Base-by-base conservation (phyloP, 2,329 filamentous ascomycete species). In the Aciculosporium take region DNA sequence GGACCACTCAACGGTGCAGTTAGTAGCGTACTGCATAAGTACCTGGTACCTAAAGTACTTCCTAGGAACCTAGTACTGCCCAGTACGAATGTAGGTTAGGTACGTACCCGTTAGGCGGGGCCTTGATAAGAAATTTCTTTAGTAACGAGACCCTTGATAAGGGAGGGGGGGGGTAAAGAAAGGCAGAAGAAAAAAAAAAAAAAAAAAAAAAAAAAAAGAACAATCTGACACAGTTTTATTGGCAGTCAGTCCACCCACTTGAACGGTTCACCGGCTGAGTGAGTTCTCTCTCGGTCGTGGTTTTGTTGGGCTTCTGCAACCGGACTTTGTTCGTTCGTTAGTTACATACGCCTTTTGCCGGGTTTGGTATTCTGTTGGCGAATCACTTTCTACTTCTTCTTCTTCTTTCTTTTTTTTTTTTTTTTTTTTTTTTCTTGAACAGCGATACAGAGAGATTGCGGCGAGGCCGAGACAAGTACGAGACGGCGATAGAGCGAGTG, bases 91-190 rank as follows among this genome's bases (percentile, higher is more conserved):
- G 27, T 28, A 28, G 5, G n/a, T 8, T 17, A 20, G 18, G 37
- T 27, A 39, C 21, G 30, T 20, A 21, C 15, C 12, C 12, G 24
- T 13, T 13, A 5, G 2, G 10, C 18, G 27, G 17, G 12, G 27
- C 33, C 27, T 33, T 29, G 40, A 42, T 42, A 38, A 42, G 40
- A 42, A n/a, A 25, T 28, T 39, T 28, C 12, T 21, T 31, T 20
- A 30, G 30, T 32, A 32, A 27, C 33, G 37, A n/a, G 10, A 31
- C 13, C 25, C 15, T n/a, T 15, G 41, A 43, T 43, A 43, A 40
- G 32, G 35, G 18, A 29, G 13, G n/a, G 20, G 31, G 32, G 6
- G 23, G 24, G 15, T n/a, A n/a, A n/a, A n/a, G 24, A 13, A n/a
- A 6, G 18, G n/a, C 4, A 23, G 7, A 32, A 32, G 18, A 17